Conservation (phyloP, 2,329 filamentous ascomycete species). For the Beauveria sp. region DNA sequence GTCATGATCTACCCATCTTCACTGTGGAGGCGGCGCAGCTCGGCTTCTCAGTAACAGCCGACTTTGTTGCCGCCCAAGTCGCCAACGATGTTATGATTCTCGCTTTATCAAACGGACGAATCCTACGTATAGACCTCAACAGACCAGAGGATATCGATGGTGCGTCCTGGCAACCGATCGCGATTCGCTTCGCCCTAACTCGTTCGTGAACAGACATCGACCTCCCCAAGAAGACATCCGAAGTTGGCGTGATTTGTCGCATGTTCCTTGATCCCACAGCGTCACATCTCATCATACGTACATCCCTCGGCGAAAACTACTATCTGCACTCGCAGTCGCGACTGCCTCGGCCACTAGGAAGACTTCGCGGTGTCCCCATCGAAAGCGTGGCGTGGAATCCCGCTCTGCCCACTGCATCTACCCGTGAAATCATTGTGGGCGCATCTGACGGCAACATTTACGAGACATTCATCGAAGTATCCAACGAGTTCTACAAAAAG, state of each 20-base stretch:
- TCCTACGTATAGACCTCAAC: slow-evolving; percentile 88
- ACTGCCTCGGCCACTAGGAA: slow-evolving; percentile 72
- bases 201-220: slow-evolving; percentile 66
- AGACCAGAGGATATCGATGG: slow-evolving; percentile 92
- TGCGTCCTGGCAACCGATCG: slow-evolving; percentile 27
- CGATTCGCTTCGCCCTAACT: slow-evolving; percentile 5
- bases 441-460: slow-evolving; percentile 92
- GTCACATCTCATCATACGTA: slow-evolving; percentile 87
- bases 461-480: slow-evolving; percentile 89
- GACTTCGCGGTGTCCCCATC: slow-evolving; percentile 78
- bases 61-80: slow-evolving; percentile 94
- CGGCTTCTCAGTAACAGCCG: slow-evolving; percentile 87
- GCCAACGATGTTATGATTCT: slow-evolving; percentile 95
- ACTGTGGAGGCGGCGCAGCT: slow-evolving; percentile 88
- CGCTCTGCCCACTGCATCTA: slow-evolving; percentile 84
- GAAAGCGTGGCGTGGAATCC: slow-evolving; percentile 95
- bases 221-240: slow-evolving; percentile 83
- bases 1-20: slow-evolving; percentile 78
- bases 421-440: slow-evolving; percentile 86
- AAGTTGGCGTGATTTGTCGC: slow-evolving; percentile 85
- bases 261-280: slow-evolving; percentile 98
- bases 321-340: slow-evolving; percentile 95
- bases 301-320: slow-evolving; percentile 88
- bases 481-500: slow-evolving; percentile 88
- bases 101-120: slow-evolving; percentile 83